Base-by-base conservation (phyloP, 2,329 filamentous ascomycete genomes). In the Apiospora aurea region DNA sequence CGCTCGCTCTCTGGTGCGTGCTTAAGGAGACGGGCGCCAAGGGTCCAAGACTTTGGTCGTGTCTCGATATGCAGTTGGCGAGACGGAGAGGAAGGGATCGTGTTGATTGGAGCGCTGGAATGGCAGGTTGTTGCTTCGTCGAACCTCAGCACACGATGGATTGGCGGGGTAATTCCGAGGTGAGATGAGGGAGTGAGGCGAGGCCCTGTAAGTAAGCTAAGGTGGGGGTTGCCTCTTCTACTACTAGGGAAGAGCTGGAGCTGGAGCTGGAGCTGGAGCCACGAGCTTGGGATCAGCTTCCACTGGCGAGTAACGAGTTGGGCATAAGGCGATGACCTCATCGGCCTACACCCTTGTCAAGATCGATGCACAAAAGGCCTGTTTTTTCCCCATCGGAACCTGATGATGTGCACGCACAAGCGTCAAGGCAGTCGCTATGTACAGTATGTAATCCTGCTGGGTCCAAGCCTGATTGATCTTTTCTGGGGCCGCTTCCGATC, bases 181-280 rank as follows among this genome's bases (percentile, higher is more conserved):
- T 64, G 57, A 61, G 53, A 38, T 61, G 18, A n/a, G 24, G 26
- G 34, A 41, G 57, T n/a, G 34, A 41, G 29, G 29, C 29, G 57
- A 64, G 21, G 34, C 46, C 5, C n/a, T 49, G 57, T 64, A 64
- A 64, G 57, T 64, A 64, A 64, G 57, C 57, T 41, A 41, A 41
- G 57, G 57, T 64, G 57, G 57, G 57, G 57, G 57, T 61, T 61
- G 51, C 14, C 24, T 51, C 49, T 51, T n/a, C 7, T 26, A 51
- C 49, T 51, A 8, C 7, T 26, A 51, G 44, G 44, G 44, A 26
- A 13, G 24, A 51, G 49, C 24, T 51, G 10, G 26, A n/a, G 21
- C 13, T 24, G 8, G 4, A 26, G n/a, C n/a, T 53, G 10, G 11
- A 11, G 51, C 24, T 29, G 24, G 24, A 11, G 51, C 24, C 29